Evolutionary conservation across 2,329 filamentous ascomycete species (phyloP), one percentile per base, ranked within the genome.

Genomic region (Fusarium sp.): DNA sequence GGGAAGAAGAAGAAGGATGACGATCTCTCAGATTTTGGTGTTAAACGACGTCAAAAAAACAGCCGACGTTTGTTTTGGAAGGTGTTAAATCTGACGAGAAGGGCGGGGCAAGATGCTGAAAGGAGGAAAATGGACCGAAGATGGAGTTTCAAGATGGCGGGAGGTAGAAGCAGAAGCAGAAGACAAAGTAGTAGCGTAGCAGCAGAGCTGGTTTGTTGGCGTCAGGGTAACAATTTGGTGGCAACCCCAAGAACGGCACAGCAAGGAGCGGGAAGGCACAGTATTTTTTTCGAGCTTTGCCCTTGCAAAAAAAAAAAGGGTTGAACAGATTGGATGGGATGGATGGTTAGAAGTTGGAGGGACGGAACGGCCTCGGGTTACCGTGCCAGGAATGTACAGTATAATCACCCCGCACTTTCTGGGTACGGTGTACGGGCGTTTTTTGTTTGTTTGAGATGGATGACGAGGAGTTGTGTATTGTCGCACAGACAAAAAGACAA

Each of bases 361-460:
- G 73, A 75, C 73, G 73, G 73, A 70, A 74, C 69, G 66, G 73
- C 44, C 20, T 67, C 66, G 70, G 73, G 73, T 73, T 74, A 73
- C 70, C 67, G 58, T 64, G 58, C 61, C 56, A 67, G 58, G 49
- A 69, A 67, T 69, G 69, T 69, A 61, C 40, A 38, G 62, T 57
- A 62, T 46, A 38, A 64, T 72, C 73, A 74, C 73, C 73, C 73
- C 73, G 70, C 73, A 75, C 72, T 75, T 74, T 66, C 42, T 46
- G 53, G 65, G 51, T 40, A 40, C 14, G 33, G 16, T 36, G 36
- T 38, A 57, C 46, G 64, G 67, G 56, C 56, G 54, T 65, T 51
- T 18, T 27, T 61, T 29, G 13, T 31, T 44, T 55, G 55, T 59
- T 36, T 40, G 36, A 40, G 36, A 18, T 63, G 54, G 54, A 68